Base-by-base conservation (phyloP, 768 basidiomycete species). In the Filobasidium wieringae region DNA sequence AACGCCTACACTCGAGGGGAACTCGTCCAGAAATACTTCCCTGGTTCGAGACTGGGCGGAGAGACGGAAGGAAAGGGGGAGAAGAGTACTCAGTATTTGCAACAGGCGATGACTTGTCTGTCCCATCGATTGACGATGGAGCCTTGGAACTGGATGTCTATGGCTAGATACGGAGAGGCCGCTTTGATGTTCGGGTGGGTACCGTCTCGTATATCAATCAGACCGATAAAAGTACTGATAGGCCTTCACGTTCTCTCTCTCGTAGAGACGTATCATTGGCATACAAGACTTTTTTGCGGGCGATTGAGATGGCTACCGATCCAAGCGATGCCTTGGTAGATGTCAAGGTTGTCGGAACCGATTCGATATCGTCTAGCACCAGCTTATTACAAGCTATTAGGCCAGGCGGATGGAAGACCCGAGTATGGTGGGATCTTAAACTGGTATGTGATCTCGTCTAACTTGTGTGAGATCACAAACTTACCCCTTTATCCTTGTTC, bases 361-460 rank as follows among this genome's bases (percentile, higher is more conserved):
- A 26, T 17, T 32, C 29, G 3, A 34, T 14, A 6, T 36, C 27
- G 19, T 47, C 32, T 40, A 45, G 19, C 8, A 12, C 43, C 4
- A 22, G 29, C 29, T 2, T 47, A 22, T 14, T 22, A 14, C 19
- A 45, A 5, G 51, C 53, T 11, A 19, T 58, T 22, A n/a, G 19
- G 11, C n/a, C 31, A 12, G 50, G 57, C 19, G 37, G 57, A 31
- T 50, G 52, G 29, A 64, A 59, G 22, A 66, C 68, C 11, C 59
- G 70, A 34, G 52, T 66, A 15, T 73, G 72, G 72, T 73, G 72
- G 72, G 64, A 63, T 32, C 36, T 69, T 3, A 47, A 47, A 14
- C 43, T 47, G 22, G 43, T 47, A 24, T 24, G 43, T 27, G 3
- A 4, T 24, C 4, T 14, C 14, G 19, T 22, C 15, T 4, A 24